Percentiles rank a stretch among this genome's conserved stretches.
phyloP scores from a whole-genome alignment of 148 eudicot species.

The Chenopodium formosanum region DNA sequence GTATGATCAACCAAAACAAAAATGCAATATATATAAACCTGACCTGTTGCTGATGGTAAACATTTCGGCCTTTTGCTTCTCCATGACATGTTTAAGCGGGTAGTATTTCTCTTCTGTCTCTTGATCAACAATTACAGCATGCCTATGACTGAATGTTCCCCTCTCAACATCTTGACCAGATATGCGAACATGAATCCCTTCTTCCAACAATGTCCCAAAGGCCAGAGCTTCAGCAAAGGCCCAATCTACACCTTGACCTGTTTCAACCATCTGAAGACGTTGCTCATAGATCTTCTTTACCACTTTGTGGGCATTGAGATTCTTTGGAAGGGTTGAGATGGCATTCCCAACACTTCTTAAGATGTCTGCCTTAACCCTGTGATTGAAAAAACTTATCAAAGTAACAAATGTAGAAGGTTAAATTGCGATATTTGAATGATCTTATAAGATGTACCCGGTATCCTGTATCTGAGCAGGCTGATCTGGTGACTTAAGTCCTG shows the following conservation, averaged over 20 bases:
- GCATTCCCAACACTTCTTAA: slow-evolving; percentile 90
- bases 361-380: slow-evolving; percentile 83
- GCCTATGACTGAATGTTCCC: slow-evolving; percentile 94
- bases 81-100: slow-evolving; percentile 74
- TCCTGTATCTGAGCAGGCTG: slow-evolving; percentile 73
- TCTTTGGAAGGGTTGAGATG: slow-evolving; percentile 72
- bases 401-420: no score
- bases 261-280: slow-evolving; percentile 84
- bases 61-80: slow-evolving; percentile 81
- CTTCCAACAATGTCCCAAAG: slow-evolving; percentile 77
- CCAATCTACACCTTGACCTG: slow-evolving; percentile 93
- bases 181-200: slow-evolving; percentile 87
- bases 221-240: slow-evolving; percentile 97
- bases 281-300: slow-evolving; percentile 78
- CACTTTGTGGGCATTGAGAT: slow-evolving; percentile 81
- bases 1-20: no score
- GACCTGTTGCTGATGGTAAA: slow-evolving; percentile 97
- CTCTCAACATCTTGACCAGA: slow-evolving; percentile 97
- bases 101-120: slow-evolving; percentile 81
- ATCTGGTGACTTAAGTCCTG: slow-evolving; percentile 86
- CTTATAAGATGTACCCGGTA: slow-evolving; percentile 53
- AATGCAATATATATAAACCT: not conserved
- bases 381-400: no score
- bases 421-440: not conserved
- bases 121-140: slow-evolving; percentile 77